Conservation (phyloP, 371 early-diverging fungal genomes). For the Apophysomyces sp. region DNA sequence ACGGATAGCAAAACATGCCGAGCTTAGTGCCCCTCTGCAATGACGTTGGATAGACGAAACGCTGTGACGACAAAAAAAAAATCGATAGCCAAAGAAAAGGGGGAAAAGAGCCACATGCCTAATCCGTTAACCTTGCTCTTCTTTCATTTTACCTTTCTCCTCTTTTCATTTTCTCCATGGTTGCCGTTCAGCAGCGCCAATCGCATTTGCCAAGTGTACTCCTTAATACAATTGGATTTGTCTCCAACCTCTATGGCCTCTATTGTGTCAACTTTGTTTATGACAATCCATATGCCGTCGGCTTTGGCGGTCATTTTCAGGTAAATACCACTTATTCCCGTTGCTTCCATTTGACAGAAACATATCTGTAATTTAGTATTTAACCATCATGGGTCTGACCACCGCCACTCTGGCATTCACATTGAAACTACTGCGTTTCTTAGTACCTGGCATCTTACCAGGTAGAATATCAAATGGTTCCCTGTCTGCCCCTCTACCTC, state of each 20-base stretch:
- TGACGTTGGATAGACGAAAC: background rate
- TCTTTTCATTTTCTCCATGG: background rate
- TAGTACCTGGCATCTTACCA: constrained; percentile 13
- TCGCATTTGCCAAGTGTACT: constrained; percentile 14
- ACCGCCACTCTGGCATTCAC: constrained; percentile 17
- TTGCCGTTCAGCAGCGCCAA: constrained; percentile 1
- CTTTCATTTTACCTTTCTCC: constrained; percentile 5
- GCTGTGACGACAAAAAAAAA: too few relatives aligned
- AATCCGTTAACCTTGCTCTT: background rate
- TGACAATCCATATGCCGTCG: constrained; percentile 37
- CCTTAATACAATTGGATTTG: constrained; percentile 26
- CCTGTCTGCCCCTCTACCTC: too few relatives aligned
- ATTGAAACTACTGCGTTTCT: constrained; percentile 15
- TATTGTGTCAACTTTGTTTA: constrained; percentile 29
- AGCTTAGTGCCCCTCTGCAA: background rate
- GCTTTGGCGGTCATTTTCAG: constrained; percentile 49
- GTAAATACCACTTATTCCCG: constrained; percentile 12
- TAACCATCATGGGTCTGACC: constrained; percentile 23
- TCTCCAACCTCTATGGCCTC: constrained; percentile 30
- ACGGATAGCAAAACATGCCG: background rate
- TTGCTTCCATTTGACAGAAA: background rate
- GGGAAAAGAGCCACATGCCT: background rate
- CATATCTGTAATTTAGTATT: constrained; percentile 6
- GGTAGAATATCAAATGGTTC: constrained; percentile 2
- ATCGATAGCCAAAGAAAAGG: background rate